Evolutionary conservation across 2,329 filamentous ascomycete species (phyloP).

Genomic region (Rhynchosporium secalis): DNA sequence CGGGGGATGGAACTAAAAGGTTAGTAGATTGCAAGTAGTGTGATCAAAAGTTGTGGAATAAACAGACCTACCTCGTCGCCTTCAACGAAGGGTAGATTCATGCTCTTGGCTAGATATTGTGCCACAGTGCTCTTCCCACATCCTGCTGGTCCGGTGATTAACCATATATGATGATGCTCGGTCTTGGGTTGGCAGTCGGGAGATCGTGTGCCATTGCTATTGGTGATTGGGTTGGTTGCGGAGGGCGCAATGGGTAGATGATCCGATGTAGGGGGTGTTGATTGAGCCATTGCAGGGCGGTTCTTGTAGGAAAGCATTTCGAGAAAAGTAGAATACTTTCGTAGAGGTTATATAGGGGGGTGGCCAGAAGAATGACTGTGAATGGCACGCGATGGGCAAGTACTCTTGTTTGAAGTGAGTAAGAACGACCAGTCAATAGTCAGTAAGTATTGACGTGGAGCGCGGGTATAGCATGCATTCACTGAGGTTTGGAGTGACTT

Average conservation of each 20-base stretch:
- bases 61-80: constrained; percentile 66
- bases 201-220: constrained; percentile 16
- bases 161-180: constrained; percentile 68
- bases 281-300: constrained; percentile 32
- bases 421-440: constrained; percentile 10
- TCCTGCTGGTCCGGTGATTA: constrained; percentile 76
- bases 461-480: constrained; percentile 16
- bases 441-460: constrained; percentile 4
- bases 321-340: not conserved
- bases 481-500: not conserved
- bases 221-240: constrained; percentile 25
- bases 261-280: constrained; percentile 31
- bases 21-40: constrained; percentile 17
- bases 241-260: constrained; percentile 31
- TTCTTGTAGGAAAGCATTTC: constrained; percentile 39
- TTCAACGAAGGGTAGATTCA: constrained; percentile 71
- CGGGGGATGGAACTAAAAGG: constrained; percentile 65
- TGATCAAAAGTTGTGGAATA: constrained; percentile 22
- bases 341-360: not conserved
- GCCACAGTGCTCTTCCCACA: constrained; percentile 79
- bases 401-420: constrained; percentile 10
- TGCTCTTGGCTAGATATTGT: constrained; percentile 59
- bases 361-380: not conserved
- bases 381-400: constrained; percentile 19
- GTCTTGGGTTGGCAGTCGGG: constrained; percentile 28